Evolutionary conservation across 2,329 filamentous ascomycete species (phyloP).

Genomic region (Didymella lethalis): DNA sequence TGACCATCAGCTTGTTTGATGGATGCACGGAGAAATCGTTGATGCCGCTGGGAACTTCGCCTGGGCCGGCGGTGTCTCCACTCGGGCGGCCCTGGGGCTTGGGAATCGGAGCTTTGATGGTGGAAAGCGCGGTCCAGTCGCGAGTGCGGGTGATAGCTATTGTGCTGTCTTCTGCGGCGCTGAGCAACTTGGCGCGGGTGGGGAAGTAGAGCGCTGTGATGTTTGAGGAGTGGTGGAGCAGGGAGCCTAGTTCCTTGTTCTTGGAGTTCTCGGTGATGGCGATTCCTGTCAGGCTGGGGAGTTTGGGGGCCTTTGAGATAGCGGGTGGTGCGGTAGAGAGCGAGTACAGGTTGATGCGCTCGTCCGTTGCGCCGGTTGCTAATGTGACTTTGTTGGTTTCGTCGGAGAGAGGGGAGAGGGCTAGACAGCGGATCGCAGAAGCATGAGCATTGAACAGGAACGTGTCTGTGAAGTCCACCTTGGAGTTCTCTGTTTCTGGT

Average conservation of each 20-base stretch:
- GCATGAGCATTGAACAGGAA: constrained; percentile 96
- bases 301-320: constrained; percentile 65
- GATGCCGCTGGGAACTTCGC: constrained; percentile 83
- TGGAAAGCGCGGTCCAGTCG: constrained; percentile 88
- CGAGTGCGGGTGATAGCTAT: constrained; percentile 86
- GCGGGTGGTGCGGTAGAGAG: constrained; percentile 68
- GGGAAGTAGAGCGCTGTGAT: constrained; percentile 85
- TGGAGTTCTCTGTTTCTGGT: constrained; percentile 34
- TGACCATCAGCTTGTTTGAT: constrained; percentile 96
- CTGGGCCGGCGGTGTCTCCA: constrained; percentile 86
- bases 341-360: constrained; percentile 93
- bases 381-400: constrained; percentile 85
- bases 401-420: constrained; percentile 74
- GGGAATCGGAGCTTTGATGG: constrained; percentile 86
- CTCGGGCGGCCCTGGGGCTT: constrained; percentile 81
- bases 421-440: constrained; percentile 87
- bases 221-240: constrained; percentile 85
- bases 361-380: constrained; percentile 90
- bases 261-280: constrained; percentile 83
- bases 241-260: constrained; percentile 85
- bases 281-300: constrained; percentile 73
- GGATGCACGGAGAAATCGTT: constrained; percentile 97
- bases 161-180: constrained; percentile 88
- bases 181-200: constrained; percentile 84
- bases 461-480: constrained; percentile 80